Conservation (phyloP, 2,329 filamentous ascomycete species). For the Phyllosticta citriasiana region DNA sequence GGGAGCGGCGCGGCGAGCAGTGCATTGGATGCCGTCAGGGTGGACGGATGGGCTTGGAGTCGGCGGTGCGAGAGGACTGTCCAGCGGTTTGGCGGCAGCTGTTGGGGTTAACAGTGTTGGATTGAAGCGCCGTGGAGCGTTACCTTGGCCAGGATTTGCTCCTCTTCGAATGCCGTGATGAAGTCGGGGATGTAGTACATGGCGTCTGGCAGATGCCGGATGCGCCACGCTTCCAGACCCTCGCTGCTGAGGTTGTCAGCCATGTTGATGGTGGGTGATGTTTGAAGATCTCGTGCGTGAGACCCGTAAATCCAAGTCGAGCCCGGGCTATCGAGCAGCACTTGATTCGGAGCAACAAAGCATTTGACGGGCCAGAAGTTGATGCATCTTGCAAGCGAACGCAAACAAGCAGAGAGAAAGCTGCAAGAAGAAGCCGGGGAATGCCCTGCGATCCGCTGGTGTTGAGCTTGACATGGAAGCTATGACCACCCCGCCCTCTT, state of each 20-base stretch:
- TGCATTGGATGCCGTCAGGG: slow-evolving; percentile 63
- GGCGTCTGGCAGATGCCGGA: slow-evolving; percentile 48
- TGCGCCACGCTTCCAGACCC: slow-evolving; percentile 20
- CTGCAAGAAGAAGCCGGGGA: not conserved
- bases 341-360: not conserved
- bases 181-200: slow-evolving; percentile 86
- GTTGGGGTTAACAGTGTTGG: slow-evolving; percentile 18
- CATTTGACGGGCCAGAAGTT: not conserved
- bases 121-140: not conserved
- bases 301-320: not conserved
- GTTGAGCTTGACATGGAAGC: not conserved
- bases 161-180: slow-evolving; percentile 66
- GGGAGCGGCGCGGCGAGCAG: slow-evolving; percentile 68
- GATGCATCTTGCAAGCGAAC: not conserved
- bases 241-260: not conserved
- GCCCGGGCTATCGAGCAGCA: not conserved
- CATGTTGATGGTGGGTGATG: slow-evolving; percentile 1
- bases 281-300: not conserved
- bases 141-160: slow-evolving; percentile 60
- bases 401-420: not conserved
- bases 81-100: slow-evolving; percentile 55
- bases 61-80: slow-evolving; percentile 79
- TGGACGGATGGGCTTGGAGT: slow-evolving; percentile 82
- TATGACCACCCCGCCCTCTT: slow-evolving; percentile 1
- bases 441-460: not conserved